Evolutionary conservation across 2,329 filamentous ascomycete genomes (phyloP), one percentile per base, ranked within the genome.

Genomic region (Neofusicoccum parvum): DNA sequence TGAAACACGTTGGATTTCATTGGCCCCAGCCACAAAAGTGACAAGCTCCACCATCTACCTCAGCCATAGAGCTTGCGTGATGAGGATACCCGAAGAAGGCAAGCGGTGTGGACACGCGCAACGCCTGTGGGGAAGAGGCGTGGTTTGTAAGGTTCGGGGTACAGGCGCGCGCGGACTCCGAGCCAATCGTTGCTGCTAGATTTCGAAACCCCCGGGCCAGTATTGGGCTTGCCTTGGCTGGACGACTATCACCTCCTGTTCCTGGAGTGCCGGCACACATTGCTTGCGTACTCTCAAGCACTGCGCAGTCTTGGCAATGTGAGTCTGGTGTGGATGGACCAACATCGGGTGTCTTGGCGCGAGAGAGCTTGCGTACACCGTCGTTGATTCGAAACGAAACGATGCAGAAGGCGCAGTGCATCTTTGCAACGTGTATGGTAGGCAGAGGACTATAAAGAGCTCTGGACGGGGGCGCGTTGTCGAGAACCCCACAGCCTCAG

Each of bases 201-300:
- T 59, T 45, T 46, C 45, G 53, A 56, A 46, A 20, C 12, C 6
- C 12, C 14, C 54, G 12, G 12, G 15, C 10, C 23, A 10, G 3
- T 5, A 45, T 15, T 5, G 9, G 39, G 3, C 10, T 5, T 23
- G 23, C 39, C n/a, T 10, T 15, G 17, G 23, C 4, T 20, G 23
- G 15, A 14, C 9, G 54, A 59, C 9, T 34, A 59, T 59, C 39
- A 36, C 14, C 27, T 36, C 54, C 54, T 59, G 54, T 59, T 59
- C 54, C 54, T 59, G 54, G 39, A 17, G 14, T 11, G 27, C 23
- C 34, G 23, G 37, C 37, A 41, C 54, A 27, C 23, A 20, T n/a
- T 59, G 41, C 54, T 59, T 59, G 54, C 54, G 54, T 59, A 59
- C 15, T 17, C 41, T 46, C 23, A 59, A 59, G 54, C 54, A 59